Evolutionary conservation across 257 asterid species (phyloP), one percentile per base, ranked within the genome.

Genomic region (Rehmannia glutinosa): DNA sequence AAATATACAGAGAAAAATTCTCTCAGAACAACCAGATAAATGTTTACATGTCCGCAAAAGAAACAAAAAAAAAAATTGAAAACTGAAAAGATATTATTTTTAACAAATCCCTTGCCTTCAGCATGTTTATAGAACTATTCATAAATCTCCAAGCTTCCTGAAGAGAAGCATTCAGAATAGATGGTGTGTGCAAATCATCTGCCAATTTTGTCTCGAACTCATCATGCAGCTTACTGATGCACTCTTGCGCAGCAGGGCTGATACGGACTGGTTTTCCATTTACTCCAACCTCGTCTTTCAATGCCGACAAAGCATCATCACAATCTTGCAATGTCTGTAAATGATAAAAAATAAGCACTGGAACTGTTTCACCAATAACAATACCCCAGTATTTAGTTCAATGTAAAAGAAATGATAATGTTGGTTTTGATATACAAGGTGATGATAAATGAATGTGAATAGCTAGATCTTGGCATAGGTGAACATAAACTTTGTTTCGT

Each of bases 111-210:
- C 50, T n/a, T 76, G 78, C 94, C 87, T 82, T 83, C 59, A 86
- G 89, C 65, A 25, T 50, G 64, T 64, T 83, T 46, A 81, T 10
- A 35, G 78, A 82, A 67, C 43, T 75, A 66, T 88, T 86, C 75
- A 86, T 76, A 42, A 56, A 71, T 77, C 83, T 80, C 78, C 84
- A 69, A 41, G 87, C 85, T 50, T 82, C 94, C 51, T 74, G 84
- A 59, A 88, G 88, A 35, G 84, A 55, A 19, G 78, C 75, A 70
- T 80, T 88, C 35, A 86, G 45, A 38, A 88, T 57, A 16, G 91
- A 19, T 30, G 89, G 88, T 7, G 96, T 83, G 42, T 84, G 95
- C 70, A 88, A 71, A 72, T 88, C 96, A 76, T 86, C 95, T 4
- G 90, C 78, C 69, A 88, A 49, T 74, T 79, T 84, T 1, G 82